Base-by-base conservation (phyloP, 768 basidiomycete genomes). In the Boletales sp. region DNA sequence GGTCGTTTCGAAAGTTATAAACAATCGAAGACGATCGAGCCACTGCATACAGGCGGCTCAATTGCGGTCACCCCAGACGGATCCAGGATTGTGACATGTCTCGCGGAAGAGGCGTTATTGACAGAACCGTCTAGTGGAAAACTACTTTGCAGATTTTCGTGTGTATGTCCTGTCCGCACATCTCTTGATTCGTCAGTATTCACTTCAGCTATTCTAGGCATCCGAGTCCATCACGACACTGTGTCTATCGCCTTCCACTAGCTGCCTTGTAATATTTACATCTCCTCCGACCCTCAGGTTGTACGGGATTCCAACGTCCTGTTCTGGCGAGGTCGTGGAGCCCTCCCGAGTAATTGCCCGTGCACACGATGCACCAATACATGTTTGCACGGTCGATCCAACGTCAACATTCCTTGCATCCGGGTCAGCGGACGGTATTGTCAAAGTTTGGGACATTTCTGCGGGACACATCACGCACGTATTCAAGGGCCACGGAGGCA, bases 401-500 rank as follows among this genome's bases (percentile, higher is more conserved):
- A 89, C 89, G 9, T 92, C 90, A 2, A 86, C 88, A 2, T 87
- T 95, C 56, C 79, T 97, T 55, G 97, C 97, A 8, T 95, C 94
- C 15, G 97, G 97, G 1, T 89, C 95, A 11, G 92, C 95, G 8
- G 97, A 99, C 56, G 95, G 97, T 19, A 79, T 90, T 30, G 97
- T 97, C 40, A 98, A 97, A 73, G 91, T 99, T 10, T 98, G 94
- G 94, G 87, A 97, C 65, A 83, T 94, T 40, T 69, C 76, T 4
- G 84, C 84, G 21, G 94, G 93, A 31, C 94, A 86, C 64, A 82
- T 90, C 30, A 99, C 97, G 0, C 97, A 99, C 67, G 78, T 94
- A 12, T 93, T 95, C 77, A 89, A 88, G 61, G 95, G 94, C 2
- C 97, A 98, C 64, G 97, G 94, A 5, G 97, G 97, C n/a, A 90